Evolutionary conservation across 2,329 filamentous ascomycete genomes (phyloP), one percentile per base, ranked within the genome.

Genomic region (Fusarium sp.): DNA sequence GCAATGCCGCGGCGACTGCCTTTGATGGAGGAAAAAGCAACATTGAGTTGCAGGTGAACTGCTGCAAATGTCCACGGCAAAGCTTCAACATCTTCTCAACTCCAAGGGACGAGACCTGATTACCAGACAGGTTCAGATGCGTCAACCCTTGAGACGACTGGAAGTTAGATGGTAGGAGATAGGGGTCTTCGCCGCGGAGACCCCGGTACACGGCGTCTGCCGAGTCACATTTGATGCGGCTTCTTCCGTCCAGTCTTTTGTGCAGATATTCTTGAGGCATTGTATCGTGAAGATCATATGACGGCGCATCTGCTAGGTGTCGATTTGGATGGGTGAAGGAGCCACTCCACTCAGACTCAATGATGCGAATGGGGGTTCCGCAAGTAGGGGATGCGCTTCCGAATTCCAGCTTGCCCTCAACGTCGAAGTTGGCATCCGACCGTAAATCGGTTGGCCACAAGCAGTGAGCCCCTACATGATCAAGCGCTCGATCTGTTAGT

Each of bases 111-210:
- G 86, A 85, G 41, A 90, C 74, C 2, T 73, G 72, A 59, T 87
- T 90, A 34, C 79, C 78, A 29, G 85, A 86, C 13, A 91, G 65
- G 51, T 84, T 82, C 18, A 91, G 76, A 67, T 90, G 88, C 0
- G 88, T 88, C 47, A 90, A 72, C 5, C 79, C 79, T 6, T 25
- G 59, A 18, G 16, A 73, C 65, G 20, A 44, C 48, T 70, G 70
- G 24, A 74, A 76, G 25, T 61, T 67, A 8, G 74, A 70, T 29
- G 62, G 54, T 5, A 62, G 52, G 25, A 70, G 58, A 41, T 65
- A 53, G 34, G 52, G 65, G 45, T 78, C 69, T 40, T 75, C 68
- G 15, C 73, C 74, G 18, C 71, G 72, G 8, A 79, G 65, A 9
- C 73, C 65, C 22, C 67, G 61, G 44, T 58, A 64, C 7, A 74